Evolutionary conservation across 768 basidiomycete species (phyloP).

Genomic region (Inosperma sp.): DNA sequence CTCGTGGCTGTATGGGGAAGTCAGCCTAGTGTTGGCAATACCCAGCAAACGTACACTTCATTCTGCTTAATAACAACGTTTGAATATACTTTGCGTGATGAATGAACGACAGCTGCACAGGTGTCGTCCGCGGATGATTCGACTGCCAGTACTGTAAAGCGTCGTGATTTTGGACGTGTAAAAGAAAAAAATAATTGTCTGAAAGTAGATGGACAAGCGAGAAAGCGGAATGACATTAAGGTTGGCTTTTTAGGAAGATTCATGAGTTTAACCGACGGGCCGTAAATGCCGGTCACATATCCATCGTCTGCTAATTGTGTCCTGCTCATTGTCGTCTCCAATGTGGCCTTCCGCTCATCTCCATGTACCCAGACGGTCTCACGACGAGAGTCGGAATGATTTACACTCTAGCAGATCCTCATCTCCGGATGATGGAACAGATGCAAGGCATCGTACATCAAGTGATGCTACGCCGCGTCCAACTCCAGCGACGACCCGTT

Average conservation of each 20-base stretch:
- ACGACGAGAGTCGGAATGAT: slow-evolving; percentile 34
- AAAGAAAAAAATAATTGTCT: no score
- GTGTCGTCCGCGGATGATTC: slow-evolving; percentile 95
- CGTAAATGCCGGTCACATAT: no score
- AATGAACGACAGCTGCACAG: slow-evolving; percentile 82
- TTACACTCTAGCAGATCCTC: slow-evolving; percentile 29
- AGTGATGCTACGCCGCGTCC: slow-evolving; percentile 49
- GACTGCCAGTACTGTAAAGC: slow-evolving; percentile 66
- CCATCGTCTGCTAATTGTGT: no score
- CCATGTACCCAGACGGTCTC: slow-evolving; percentile 35
- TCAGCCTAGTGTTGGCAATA: not conserved
- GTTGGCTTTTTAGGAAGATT: no score
- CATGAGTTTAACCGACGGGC: no score
- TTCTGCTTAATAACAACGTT: slow-evolving; percentile 88
- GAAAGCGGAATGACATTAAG: slow-evolving; percentile 3
- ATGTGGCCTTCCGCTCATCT: slow-evolving; percentile 32
- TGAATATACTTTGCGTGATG: slow-evolving; percentile 62
- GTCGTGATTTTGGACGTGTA: slow-evolving; percentile 12
- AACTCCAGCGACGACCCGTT: slow-evolving; percentile 37
- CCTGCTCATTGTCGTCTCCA: slow-evolving; percentile 6
- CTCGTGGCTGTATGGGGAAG: slow-evolving; percentile 43
- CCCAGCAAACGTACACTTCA: slow-evolving; percentile 39
- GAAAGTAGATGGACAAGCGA: no score
- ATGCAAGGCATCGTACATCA: slow-evolving; percentile 40
- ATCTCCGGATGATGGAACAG: slow-evolving; percentile 32